Evolutionary conservation across 768 basidiomycete genomes (phyloP), one percentile per base, ranked within the genome.

Genomic region (Tricholoma terreum): DNA sequence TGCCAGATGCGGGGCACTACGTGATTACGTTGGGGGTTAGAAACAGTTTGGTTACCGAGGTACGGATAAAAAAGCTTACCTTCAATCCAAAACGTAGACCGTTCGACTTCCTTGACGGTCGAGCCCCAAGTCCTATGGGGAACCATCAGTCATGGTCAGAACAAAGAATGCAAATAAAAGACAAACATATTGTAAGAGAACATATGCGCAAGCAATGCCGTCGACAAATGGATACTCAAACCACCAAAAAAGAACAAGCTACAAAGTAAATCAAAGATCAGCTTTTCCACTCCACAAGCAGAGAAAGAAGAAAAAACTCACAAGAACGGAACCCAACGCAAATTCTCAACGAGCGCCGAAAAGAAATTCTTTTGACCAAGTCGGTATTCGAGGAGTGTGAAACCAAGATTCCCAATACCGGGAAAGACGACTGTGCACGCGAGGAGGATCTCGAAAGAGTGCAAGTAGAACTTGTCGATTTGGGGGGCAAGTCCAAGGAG

Each of bases 11-110:
- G 82, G 1, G 92, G 92, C 1, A 94, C 85, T 77, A 59, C 30
- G 48, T 52, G 31, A 54, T 55, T 42, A 45, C 53, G 46, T 27
- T 27, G 52, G n/a, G 2, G 9, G 27, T 15, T n/a, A 30, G 46
- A n/a, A 6, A n/a, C 8, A 4, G 24, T 6, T 31, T 46, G 52
- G 38, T 50, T 38, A 51, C 50, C 46, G 27, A 43, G 27, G 11
- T 11, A 30, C 15, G 36, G 14, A 33, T 11, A 46, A 46, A 36
- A 55, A 46, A 31, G 57, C 63, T 55, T 52, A 71, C 76, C 75
- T 74, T 95, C 92, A 61, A 91, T 84, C 84, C 90, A 93, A 77
- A 95, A 93, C 56, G 92, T 92, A 1, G 89, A 90, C 27, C 84
- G 80, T 66, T 93, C 88, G 52, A 94, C 90, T 73, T 92, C 90